phyloP scores from a whole-genome alignment of 352 stramenopile species.

The Phytophthora idaei region DNA sequence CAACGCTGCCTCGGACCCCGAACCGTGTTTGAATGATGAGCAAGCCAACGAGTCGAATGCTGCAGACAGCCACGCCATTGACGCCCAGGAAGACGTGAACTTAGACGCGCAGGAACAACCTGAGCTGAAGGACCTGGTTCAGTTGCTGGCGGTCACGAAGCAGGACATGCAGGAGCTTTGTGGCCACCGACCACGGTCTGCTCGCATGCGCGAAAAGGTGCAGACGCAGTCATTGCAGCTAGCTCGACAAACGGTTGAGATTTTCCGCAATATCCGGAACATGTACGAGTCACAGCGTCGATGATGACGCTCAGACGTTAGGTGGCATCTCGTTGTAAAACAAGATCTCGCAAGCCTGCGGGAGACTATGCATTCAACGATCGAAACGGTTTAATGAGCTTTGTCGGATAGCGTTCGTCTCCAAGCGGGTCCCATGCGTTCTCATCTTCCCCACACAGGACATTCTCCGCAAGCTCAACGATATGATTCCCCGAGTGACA shows the following conservation, averaged over 20 bases:
- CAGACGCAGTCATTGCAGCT: conserved; percentile 68
- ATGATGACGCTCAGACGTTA: conserved; percentile 12
- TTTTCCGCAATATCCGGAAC: conserved; percentile 63
- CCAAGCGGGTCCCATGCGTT: conserved; percentile 23
- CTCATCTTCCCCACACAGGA: conserved; percentile 5
- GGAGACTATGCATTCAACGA: conserved; percentile 15
- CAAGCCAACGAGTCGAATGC: neutral
- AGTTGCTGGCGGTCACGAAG: conserved; percentile 65
- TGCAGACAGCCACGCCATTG: neutral
- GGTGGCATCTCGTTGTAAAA: too few relatives aligned
- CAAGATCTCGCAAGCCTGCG: too few relatives aligned
- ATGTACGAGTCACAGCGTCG: conserved; percentile 45
- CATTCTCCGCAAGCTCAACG: conserved; percentile 3
- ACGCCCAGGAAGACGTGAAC: conserved; percentile 6
- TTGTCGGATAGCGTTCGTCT: conserved; percentile 33
- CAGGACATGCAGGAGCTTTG: conserved; percentile 52
- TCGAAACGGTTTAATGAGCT: conserved; percentile 4
- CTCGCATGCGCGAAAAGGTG: conserved; percentile 71
- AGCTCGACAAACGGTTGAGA: conserved; percentile 60
- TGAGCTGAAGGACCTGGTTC: conserved; percentile 64
- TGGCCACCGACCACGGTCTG: conserved; percentile 57
- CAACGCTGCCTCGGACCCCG: neutral
- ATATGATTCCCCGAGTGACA: neutral
- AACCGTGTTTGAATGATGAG: neutral
- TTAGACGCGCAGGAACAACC: conserved; percentile 32